phyloP scores from a whole-genome alignment of 2,329 filamentous ascomycete genomes.

The Plectosphaerella cucumerina region DNA sequence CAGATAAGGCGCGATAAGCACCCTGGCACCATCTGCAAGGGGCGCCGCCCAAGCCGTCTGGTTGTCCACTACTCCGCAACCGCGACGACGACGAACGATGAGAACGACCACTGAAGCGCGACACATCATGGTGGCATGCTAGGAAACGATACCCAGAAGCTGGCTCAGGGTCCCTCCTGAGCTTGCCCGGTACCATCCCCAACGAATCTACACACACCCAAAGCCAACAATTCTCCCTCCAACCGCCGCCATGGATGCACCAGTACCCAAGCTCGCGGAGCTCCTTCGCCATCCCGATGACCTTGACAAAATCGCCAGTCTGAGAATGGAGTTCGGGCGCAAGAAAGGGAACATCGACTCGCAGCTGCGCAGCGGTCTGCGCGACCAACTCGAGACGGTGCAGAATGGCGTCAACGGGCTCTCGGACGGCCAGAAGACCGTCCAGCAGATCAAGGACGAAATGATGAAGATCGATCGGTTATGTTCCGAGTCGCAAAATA shows the following conservation, averaged over 20 bases:
- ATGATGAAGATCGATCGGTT: constrained; percentile 98
- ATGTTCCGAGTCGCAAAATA: constrained; percentile 94
- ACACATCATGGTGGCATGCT: no score
- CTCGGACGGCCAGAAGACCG: constrained; percentile 83
- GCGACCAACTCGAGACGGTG: constrained; percentile 90
- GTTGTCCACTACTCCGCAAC: no score
- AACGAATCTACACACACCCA: no score
- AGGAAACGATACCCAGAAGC: no score
- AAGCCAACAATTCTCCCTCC: not conserved
- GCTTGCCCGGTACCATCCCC: no score
- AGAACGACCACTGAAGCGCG: no score
- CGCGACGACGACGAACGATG: no score
- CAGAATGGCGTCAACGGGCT: constrained; percentile 90
- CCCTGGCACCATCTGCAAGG: no score
- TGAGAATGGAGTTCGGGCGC: constrained; percentile 89
- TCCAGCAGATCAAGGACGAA: constrained; percentile 93
- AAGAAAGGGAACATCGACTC: constrained; percentile 91
- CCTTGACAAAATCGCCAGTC: constrained; percentile 85
- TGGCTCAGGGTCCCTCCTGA: no score
- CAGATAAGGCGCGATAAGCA: no score
- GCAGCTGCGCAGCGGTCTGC: constrained; percentile 81
- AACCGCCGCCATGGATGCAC: constrained; percentile 55
- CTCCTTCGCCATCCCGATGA: constrained; percentile 94
- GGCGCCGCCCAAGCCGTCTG: no score
- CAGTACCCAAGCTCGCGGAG: constrained; percentile 79